These are phyloP conservation scores for Oryza australiensis DNA, from an alignment of 176 grass and related monocot genomes.

Conservation along the genomic window DNA sequence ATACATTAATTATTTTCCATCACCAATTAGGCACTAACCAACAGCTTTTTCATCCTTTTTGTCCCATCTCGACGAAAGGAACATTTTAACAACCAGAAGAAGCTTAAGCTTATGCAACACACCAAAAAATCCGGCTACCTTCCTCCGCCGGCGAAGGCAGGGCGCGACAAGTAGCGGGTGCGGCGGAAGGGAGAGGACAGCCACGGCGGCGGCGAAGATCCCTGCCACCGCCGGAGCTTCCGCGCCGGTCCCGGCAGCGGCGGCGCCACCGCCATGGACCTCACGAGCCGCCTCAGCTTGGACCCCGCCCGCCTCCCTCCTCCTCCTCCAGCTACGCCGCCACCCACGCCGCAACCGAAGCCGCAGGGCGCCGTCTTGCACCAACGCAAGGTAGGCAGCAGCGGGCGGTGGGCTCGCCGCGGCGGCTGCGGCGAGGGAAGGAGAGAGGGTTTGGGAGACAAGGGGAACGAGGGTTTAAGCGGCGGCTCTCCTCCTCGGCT, in stretches of 20 bases:
- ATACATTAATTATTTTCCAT: not conserved
- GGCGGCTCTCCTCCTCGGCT: not conserved
- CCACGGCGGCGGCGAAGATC: constrained; percentile 21
- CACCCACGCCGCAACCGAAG: constrained; percentile 8
- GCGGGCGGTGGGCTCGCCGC: not conserved
- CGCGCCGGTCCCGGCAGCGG: not conserved
- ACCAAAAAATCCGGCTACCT: constrained; percentile 24
- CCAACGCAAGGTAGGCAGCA: not conserved
- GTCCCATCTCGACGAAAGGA: not conserved
- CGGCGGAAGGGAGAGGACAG: constrained; percentile 22
- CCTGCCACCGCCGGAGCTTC: constrained; percentile 26
- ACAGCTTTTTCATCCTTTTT: too few relatives aligned
- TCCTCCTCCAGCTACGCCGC: not conserved
- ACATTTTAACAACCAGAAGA: not conserved
- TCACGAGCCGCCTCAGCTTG: constrained; percentile 44
- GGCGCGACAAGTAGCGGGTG: not conserved
- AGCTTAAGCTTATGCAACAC: too few relatives aligned
- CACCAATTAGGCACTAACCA: not conserved
- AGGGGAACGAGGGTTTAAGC: constrained; percentile 48
- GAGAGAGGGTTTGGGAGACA: not conserved
- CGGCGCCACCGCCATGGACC: constrained; percentile 51
- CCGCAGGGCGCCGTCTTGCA: constrained; percentile 36
- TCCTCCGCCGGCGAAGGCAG: constrained; percentile 12
- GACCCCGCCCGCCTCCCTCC: not conserved
- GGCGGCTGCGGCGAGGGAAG: not conserved